phyloP scores from a whole-genome alignment of 2,329 filamentous ascomycete genomes.

The Metarhizium humberi region DNA sequence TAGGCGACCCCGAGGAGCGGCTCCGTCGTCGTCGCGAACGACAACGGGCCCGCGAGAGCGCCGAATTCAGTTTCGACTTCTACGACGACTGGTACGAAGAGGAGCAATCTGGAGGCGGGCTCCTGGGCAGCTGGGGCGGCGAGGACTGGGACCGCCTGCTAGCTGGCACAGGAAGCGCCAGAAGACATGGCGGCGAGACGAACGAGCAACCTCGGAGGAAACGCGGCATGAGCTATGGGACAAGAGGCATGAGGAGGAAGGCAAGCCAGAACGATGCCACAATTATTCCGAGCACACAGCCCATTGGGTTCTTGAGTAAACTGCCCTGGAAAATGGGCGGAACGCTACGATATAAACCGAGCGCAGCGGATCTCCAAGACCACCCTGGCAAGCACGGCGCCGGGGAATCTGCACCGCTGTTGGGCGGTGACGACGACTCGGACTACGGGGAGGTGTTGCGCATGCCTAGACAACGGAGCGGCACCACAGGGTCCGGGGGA shows the following conservation, averaged over 20 bases:
- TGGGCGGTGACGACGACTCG: conserved; percentile 29
- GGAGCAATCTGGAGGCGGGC: conserved; percentile 37
- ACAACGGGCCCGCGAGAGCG: conserved; percentile 46
- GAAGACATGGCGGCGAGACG: conserved; percentile 25
- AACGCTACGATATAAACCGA: conserved; percentile 79
- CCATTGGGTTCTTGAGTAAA: conserved; percentile 74
- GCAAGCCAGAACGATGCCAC: conserved; percentile 64
- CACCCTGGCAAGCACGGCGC: conserved; percentile 53
- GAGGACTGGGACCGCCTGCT: conserved; percentile 82
- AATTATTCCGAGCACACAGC: conserved; percentile 79
- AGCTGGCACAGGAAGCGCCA: conserved; percentile 52
- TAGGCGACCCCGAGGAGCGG: conserved; percentile 66
- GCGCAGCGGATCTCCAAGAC: conserved; percentile 82
- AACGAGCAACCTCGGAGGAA: conserved; percentile 61
- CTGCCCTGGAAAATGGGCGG: conserved; percentile 80
- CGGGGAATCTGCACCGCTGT: conserved; percentile 60
- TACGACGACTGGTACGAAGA: conserved; percentile 92
- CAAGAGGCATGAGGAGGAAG: conserved; percentile 45
- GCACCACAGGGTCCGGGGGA: conserved; percentile 68
- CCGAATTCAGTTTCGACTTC: conserved; percentile 89
- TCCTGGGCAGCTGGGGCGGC: conserved; percentile 65
- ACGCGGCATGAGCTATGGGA: conserved; percentile 84
- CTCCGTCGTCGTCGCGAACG: conserved; percentile 59
- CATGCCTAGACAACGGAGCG: conserved; percentile 52
- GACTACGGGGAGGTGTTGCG: conserved; percentile 18